Base-by-base conservation (phyloP, 2,329 filamentous ascomycete genomes). In the Fusarium foetens region DNA sequence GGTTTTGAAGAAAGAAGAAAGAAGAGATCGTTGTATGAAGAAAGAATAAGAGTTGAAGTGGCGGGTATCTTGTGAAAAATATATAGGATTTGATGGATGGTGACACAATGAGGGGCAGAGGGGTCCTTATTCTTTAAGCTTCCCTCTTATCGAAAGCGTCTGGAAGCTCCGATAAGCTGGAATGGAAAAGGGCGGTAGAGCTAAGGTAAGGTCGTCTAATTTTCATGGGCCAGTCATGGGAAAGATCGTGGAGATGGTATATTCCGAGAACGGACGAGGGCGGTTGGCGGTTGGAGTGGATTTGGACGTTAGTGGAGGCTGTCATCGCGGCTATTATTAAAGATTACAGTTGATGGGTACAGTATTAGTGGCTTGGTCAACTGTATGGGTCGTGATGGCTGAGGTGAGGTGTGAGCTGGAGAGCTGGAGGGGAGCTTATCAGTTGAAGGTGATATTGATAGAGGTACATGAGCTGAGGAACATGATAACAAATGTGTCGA, bases 281-380 rank as follows among this genome's bases (percentile, higher is more conserved):
- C 68, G 69, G 69, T 45, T 61, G 59, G 68, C 65, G 68, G 59
- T 41, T 68, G 58, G 27, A 42, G 68, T 61, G 54, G 45, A 46
- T n/a, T 29, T 46, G 8, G 27, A 36, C 17, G 35, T n/a, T n/a
- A 41, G 33, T 67, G 63, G 65, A 36, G 54, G 41, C 43, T 67
- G 45, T 36, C 68, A 71, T 71, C 68, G 68, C 68, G 68, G 68
- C 68, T 71, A 72, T 72, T 72, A 41, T 70, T 45, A 51, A 35
- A 53, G 27, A 54, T n/a, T 8, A 35, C 38, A 27, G 39, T 45
- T 45, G 35, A 42, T 29, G 19, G 33, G 43, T 70, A 65, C 53
- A 71, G 69, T 72, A 49, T 48, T 52, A 36, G 58, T 21, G 43
- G 8, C 19, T 27, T 62, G 41, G 41, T 49, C 27, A 58, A 62